Evolutionary conservation across 139 green algal genomes (phyloP).

Genomic region (Coccomyxa sp.): DNA sequence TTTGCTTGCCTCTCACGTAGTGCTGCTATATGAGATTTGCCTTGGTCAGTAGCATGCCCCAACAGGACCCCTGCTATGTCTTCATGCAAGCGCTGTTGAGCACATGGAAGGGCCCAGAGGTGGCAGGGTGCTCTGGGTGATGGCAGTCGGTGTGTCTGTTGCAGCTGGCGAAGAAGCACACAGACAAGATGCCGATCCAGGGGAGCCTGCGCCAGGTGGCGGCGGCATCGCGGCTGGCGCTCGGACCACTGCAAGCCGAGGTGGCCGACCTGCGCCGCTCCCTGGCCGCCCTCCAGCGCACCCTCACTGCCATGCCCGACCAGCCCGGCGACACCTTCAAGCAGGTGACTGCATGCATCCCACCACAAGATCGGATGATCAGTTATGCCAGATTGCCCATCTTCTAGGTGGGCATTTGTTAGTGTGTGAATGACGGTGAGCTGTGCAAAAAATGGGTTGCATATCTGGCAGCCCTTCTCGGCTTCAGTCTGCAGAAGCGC

Average conservation of each 20-base stretch:
- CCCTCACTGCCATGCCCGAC: neutral
- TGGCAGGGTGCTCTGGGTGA: neutral
- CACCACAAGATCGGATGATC: too few species aligned
- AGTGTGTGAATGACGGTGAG: too few species aligned
- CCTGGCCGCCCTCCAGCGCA: neutral
- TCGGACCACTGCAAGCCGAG: slow-evolving; percentile 18
- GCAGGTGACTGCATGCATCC: neutral
- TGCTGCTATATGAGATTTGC: neutral
- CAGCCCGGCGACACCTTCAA: neutral
- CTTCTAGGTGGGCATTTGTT: too few species aligned
- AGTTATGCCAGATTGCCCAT: too few species aligned
- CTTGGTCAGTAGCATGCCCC: neutral
- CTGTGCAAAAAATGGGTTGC: too few species aligned
- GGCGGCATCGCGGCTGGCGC: slow-evolving; percentile 24
- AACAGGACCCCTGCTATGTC: neutral
- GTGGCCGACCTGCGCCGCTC: slow-evolving; percentile 22
- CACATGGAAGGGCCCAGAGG: too few species aligned
- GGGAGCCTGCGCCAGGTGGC: slow-evolving; percentile 26
- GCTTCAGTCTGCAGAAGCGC: too few species aligned
- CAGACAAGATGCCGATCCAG: slow-evolving; percentile 18
- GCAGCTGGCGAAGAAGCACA: slow-evolving; percentile 8
- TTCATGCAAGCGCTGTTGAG: too few species aligned
- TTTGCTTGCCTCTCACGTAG: neutral
- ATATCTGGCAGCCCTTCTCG: too few species aligned
- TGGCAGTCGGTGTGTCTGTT: neutral